Evolutionary conservation across 768 basidiomycete species (phyloP).

Genomic region (Hypholoma fasciculare): DNA sequence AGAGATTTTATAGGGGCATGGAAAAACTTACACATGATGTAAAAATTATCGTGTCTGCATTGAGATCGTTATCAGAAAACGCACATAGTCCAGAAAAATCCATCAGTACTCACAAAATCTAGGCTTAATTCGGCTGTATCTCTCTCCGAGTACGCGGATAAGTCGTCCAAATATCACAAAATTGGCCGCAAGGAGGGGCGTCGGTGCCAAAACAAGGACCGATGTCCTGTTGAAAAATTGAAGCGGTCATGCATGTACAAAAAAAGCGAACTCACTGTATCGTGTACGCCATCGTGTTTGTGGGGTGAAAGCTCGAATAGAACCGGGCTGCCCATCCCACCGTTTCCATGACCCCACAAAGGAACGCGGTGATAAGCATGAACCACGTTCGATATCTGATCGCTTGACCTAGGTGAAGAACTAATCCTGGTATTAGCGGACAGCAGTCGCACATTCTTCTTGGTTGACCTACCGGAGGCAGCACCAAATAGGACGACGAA

Average conservation of each 20-base stretch:
- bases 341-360: conserved; percentile 24
- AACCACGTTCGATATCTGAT: conserved; percentile 20
- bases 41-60: conserved; percentile 44
- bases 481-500: conserved; percentile 40
- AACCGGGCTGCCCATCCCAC: conserved; percentile 24
- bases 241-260: neutral
- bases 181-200: conserved; percentile 54
- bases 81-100: no score
- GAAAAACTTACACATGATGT: conserved; percentile 29
- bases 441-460: neutral
- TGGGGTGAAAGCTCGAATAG: conserved; percentile 21
- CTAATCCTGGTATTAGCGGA: neutral
- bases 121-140: conserved; percentile 47
- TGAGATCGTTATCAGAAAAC: neutral
- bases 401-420: conserved; percentile 18
- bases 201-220: conserved; percentile 46
- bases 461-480: conserved; percentile 31
- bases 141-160: conserved; percentile 40
- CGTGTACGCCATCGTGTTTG: conserved; percentile 15
- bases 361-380: conserved; percentile 21
- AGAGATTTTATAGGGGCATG: neutral
- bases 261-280: conserved; percentile 8
- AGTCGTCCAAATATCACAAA: conserved; percentile 57
- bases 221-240: conserved; percentile 37
- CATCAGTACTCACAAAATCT: conserved; percentile 5